Evolutionary conservation across 75 land plant genomes (phyloP).

Genomic region (Larix kaempferi): DNA sequence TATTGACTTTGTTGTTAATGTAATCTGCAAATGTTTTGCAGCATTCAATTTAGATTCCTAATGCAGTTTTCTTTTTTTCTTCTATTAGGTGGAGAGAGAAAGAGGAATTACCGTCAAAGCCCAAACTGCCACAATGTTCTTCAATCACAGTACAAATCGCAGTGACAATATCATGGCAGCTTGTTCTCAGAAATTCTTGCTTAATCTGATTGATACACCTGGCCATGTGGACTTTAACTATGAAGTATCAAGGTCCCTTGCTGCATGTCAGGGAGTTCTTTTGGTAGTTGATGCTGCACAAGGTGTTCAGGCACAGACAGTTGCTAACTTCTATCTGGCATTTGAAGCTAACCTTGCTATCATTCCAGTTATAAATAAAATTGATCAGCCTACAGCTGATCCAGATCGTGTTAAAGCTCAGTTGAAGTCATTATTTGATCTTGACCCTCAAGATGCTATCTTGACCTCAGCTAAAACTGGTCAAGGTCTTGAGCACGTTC

Average conservation of each 20-base stretch:
- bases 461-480: constrained; percentile 98
- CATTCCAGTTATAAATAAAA: constrained; percentile 95
- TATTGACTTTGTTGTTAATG: neutral
- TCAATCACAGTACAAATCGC: constrained; percentile 26
- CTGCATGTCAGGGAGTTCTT: constrained; percentile 97
- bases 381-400: constrained; percentile 98
- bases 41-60: neutral
- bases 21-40: neutral
- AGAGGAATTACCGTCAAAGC: constrained; percentile 99
- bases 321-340: constrained; percentile 96
- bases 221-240: constrained; percentile 99
- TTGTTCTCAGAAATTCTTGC: constrained; percentile 34
- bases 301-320: constrained; percentile 99
- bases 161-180: constrained; percentile 6
- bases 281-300: constrained; percentile 98
- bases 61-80: neutral
- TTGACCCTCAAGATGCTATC: constrained; percentile 68
- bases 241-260: constrained; percentile 97
- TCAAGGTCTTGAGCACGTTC: constrained; percentile 79
- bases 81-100: constrained; percentile 88
- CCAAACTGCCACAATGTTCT: constrained; percentile 98
- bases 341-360: constrained; percentile 90
- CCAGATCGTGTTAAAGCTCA: constrained; percentile 94
- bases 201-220: constrained; percentile 95
- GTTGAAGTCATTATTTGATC: constrained; percentile 87